Percentiles rank a stretch among this genome's conserved stretches.
Conservation (phyloP, 768 basidiomycete genomes). For the Mycena venus region DNA sequence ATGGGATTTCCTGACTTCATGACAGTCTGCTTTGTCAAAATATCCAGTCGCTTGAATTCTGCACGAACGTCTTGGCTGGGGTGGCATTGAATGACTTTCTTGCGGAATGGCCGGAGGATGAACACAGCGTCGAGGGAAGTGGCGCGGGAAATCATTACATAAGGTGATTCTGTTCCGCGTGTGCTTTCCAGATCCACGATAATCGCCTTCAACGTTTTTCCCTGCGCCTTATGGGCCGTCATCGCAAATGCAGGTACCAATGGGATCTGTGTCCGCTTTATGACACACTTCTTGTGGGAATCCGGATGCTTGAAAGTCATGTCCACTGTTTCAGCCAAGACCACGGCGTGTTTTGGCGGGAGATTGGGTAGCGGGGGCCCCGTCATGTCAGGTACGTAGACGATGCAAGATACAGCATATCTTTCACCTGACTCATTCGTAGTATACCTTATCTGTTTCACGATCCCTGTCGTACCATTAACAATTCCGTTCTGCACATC, state of each 20-base stretch:
- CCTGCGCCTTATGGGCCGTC: constrained; percentile 14
- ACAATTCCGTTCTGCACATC: constrained; percentile 48
- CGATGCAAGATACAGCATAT: background rate
- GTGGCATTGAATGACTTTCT: constrained; percentile 6
- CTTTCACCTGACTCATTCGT: background rate
- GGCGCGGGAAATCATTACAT: constrained; percentile 1
- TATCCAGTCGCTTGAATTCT: constrained; percentile 10
- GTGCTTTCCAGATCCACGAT: too few species aligned
- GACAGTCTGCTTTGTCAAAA: background rate
- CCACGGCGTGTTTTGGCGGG: background rate
- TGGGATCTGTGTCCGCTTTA: background rate
- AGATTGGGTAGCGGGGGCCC: constrained; percentile 3
- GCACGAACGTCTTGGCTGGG: constrained; percentile 8
- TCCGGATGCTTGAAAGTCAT: constrained; percentile 12
- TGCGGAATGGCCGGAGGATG: constrained; percentile 3
- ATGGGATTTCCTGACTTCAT: background rate
- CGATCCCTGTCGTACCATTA: constrained; percentile 1
- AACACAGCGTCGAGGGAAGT: background rate
- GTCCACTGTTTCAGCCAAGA: background rate
- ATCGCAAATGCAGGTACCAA: constrained; percentile 13
- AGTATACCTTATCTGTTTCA: constrained; percentile 3
- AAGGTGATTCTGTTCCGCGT: background rate
- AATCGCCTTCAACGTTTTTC: background rate
- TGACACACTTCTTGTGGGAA: background rate
- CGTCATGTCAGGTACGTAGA: constrained; percentile 16